phyloP scores from a whole-genome alignment of 768 basidiomycete species.

The Tylopilus sp. region DNA sequence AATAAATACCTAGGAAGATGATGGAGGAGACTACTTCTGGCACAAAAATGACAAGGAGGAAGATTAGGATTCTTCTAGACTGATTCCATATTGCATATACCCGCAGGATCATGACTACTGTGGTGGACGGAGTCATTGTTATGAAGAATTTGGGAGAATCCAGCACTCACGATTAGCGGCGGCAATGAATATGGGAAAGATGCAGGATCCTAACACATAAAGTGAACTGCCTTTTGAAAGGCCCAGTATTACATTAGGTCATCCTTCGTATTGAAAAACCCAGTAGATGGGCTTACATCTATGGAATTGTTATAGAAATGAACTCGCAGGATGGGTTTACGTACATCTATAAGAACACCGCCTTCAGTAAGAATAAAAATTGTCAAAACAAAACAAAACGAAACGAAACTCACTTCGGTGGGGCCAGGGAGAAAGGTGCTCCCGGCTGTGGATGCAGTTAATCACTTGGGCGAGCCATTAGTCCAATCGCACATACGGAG shows the following conservation, averaged over 20 bases:
- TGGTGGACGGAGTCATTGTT: background rate
- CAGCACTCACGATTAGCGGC: background rate
- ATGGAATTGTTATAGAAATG: background rate
- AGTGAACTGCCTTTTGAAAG: background rate
- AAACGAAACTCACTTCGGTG: background rate
- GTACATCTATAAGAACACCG: background rate
- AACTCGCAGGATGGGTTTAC: background rate
- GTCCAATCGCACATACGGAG: background rate
- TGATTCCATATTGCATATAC: conserved; percentile 4
- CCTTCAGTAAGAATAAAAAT: too few species aligned
- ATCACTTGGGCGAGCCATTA: background rate
- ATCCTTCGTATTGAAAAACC: background rate
- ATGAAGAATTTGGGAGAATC: background rate
- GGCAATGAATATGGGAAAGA: background rate
- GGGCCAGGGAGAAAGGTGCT: background rate
- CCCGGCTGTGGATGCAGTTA: background rate
- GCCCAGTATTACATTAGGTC: background rate
- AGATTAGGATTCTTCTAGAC: background rate
- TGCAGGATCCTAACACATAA: background rate
- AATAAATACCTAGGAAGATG: background rate
- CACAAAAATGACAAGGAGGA: background rate
- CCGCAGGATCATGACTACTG: background rate
- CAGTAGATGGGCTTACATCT: background rate
- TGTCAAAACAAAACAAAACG: background rate
- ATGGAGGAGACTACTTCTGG: background rate